These are phyloP conservation scores for Symbiodinium pilosum DNA, from an alignment of 73 alveolate genomes.

Conservation along the genomic window DNA sequence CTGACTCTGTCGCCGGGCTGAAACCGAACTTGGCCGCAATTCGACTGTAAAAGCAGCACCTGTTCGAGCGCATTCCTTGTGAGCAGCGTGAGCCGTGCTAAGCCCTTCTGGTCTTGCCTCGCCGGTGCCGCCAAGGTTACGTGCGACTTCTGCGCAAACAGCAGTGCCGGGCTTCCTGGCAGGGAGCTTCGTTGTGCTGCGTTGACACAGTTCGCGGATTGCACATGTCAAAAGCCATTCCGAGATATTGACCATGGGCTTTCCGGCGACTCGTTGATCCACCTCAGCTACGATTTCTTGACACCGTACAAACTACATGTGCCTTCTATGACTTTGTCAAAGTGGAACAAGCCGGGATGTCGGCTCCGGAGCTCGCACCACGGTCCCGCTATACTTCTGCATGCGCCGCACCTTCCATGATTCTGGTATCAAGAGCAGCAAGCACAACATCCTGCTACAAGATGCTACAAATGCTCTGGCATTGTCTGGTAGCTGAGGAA, in stretches of 20 bases:
- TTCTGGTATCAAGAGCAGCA: too few relatives aligned
- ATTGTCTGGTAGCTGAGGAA: too few relatives aligned
- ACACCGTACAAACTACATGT: too few relatives aligned
- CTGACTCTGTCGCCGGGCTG: constrained; percentile 66
- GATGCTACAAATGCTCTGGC: too few relatives aligned
- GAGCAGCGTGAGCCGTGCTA: not conserved
- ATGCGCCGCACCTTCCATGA: constrained; percentile 91
- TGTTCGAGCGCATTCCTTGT: not conserved
- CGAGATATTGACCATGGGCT: constrained; percentile 35
- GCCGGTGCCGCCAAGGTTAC: constrained; percentile 43
- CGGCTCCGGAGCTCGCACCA: constrained; percentile 51
- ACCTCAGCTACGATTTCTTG: not conserved
- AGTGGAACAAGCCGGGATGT: not conserved
- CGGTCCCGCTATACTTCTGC: constrained; percentile 86
- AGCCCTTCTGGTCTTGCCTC: constrained; percentile 2
- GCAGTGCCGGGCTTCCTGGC: constrained; percentile 76
- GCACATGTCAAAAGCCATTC: too few relatives aligned
- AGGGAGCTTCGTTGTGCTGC: not conserved
- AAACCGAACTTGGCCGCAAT: constrained; percentile 45
- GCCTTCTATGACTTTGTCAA: too few relatives aligned
- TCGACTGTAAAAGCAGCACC: constrained; percentile 24
- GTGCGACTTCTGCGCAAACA: constrained; percentile 65
- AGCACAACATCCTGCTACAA: too few relatives aligned
- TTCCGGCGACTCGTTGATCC: constrained; percentile 59
- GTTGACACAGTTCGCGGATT: too few relatives aligned